Base-by-base conservation (phyloP, 202 grass and related monocot species). In the Saccharum hybrid region DNA sequence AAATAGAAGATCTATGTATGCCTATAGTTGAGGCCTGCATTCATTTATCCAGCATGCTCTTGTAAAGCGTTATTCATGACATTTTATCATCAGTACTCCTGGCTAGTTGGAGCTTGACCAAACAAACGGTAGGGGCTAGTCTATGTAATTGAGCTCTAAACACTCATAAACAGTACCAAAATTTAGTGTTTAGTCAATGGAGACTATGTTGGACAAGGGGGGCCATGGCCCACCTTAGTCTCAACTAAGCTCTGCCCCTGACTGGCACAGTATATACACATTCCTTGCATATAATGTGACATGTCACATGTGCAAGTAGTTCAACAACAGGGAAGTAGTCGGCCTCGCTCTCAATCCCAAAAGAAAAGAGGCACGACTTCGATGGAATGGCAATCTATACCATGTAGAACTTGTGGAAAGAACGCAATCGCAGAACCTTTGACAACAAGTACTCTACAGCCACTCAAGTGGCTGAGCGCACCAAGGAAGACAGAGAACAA, bases 1-100 rank as follows among this genome's bases (percentile, higher is more conserved):
- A 62, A 46, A 78, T 51, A 41, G 33, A 5, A 6, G 33, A 54
- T 82, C 21, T 38, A 56, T 80, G 22, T 49, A 48, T 48, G 15
- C 21, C 10, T 63, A 22, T 21, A 59, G 2, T 59, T 59, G 8
- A 59, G 19, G 10, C 22, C 4, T 73, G 23, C 43, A 49, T 86
- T 57, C 18, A 67, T 74, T 74, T 31, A 11, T 21, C 18, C 11
- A 23, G 31, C 15, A 69, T 75, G 21, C 65, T 84, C 11, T 75
- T 16, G 39, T 49, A 22, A 59, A 59, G n/a, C 7, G 0, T 8
- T 10, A 22, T n/a, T 56, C 52, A 59, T 59, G 56, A 22, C 56
- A 59, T 59, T 60, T 61, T 69, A 22, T 62, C 38, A 31, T 86
- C 19, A 76, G 2, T 59, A 67, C 33, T 75, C 3, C 19, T 68